Conservation (phyloP, 139 green algal species). For the Chlorella vulgaris region DNA sequence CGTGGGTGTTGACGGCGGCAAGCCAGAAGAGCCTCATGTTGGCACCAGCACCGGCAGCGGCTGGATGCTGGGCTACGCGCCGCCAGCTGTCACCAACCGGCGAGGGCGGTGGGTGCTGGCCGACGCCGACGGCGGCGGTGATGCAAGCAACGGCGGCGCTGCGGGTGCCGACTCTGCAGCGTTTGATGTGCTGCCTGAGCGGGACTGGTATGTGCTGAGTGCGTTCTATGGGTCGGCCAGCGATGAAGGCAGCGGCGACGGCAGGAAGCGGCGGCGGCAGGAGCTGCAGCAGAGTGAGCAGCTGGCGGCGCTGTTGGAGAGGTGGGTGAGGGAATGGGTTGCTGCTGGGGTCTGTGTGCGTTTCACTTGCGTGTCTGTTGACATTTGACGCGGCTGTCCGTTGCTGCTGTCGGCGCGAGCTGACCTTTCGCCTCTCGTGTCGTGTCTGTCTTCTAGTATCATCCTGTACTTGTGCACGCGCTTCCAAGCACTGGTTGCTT, state of each 20-base stretch:
- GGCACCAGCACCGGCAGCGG: constrained; percentile 14
- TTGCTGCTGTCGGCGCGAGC: too few relatives aligned
- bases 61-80: constrained; percentile 30
- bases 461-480: too few relatives aligned
- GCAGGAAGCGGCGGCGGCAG: constrained; percentile 5
- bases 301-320: not conserved
- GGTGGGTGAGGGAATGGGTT: not conserved
- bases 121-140: not conserved
- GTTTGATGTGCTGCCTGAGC: constrained; percentile 41
- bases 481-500: too few relatives aligned
- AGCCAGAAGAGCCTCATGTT: not conserved
- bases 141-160: constrained; percentile 23
- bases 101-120: constrained; percentile 56
- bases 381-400: too few relatives aligned
- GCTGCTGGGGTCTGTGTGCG: not conserved
- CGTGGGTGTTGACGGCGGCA: not conserved
- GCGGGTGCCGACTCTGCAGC: not conserved
- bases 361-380: not conserved
- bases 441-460: too few relatives aligned
- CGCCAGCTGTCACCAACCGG: constrained; percentile 51
- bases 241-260: not conserved
- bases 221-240: constrained; percentile 22
- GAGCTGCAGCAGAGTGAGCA: not conserved
- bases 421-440: too few relatives aligned
- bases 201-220: constrained; percentile 49